phyloP scores from a whole-genome alignment of 1,284 basidiomycete genomes.

The Apiotrichum montevideense region DNA sequence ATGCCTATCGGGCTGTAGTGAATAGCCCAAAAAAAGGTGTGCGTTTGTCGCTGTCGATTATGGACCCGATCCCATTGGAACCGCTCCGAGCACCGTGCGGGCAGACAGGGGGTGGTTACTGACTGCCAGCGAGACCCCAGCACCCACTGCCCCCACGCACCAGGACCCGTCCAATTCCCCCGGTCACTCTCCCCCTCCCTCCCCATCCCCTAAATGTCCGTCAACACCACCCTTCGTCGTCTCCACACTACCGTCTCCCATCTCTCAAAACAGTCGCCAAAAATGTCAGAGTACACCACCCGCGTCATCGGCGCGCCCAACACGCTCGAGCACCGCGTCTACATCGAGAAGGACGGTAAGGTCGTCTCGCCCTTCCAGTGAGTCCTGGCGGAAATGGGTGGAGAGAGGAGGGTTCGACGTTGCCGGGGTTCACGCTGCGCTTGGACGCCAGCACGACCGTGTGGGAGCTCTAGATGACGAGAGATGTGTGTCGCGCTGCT shows the following conservation, averaged over 20 bases:
- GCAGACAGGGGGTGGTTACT: too few relatives aligned
- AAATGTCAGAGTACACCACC: conserved; percentile 20
- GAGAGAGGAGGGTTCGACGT: too few relatives aligned
- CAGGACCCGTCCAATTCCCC: background rate
- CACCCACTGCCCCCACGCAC: background rate
- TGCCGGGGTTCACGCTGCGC: too few relatives aligned
- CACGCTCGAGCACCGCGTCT: conserved; percentile 81
- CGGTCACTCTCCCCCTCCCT: background rate
- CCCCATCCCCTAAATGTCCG: conserved; percentile 1
- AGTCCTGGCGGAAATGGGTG: conserved; percentile 12
- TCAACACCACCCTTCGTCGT: conserved; percentile 9
- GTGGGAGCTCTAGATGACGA: too few relatives aligned
- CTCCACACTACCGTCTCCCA: conserved; percentile 18
- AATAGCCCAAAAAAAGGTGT: too few relatives aligned
- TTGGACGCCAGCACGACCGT: too few relatives aligned
- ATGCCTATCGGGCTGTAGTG: too few relatives aligned
- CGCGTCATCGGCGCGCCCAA: conserved; percentile 20
- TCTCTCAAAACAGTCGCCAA: conserved; percentile 12
- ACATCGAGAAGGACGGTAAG: conserved; percentile 77
- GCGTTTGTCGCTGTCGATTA: too few relatives aligned
- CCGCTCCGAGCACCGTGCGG: too few relatives aligned
- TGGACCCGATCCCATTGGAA: too few relatives aligned
- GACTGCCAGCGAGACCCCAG: too few relatives aligned
- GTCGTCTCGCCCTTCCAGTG: conserved; percentile 84
- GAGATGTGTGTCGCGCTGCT: too few relatives aligned